These are phyloP conservation scores for Backusella morwellensis DNA, from an alignment of 192 early-diverging fungal species.

Conservation along the genomic window DNA sequence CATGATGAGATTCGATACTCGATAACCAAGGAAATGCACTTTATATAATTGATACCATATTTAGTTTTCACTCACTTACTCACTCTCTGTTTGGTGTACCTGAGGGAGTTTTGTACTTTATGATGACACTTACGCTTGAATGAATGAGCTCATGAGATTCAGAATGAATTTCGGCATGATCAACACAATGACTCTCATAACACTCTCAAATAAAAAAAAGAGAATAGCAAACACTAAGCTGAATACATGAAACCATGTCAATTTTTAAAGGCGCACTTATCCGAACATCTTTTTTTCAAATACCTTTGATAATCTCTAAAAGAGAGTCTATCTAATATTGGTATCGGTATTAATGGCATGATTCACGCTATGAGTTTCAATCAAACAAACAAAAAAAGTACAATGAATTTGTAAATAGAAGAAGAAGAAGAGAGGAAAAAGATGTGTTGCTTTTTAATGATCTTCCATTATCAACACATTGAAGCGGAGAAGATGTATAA, in stretches of 20 bases:
- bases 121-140: constrained; percentile 24
- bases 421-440: neutral
- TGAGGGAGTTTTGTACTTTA: neutral
- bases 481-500: neutral
- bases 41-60: neutral
- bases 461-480: neutral
- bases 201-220: constrained; percentile 68
- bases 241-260: neutral
- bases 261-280: neutral
- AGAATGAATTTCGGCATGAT: constrained; percentile 58
- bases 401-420: neutral
- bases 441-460: neutral
- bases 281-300: neutral
- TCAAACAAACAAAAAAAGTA: neutral
- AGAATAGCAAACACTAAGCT: constrained; percentile 54
- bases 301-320: constrained; percentile 58
- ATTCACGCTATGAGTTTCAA: neutral
- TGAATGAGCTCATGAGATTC: constrained; percentile 31
- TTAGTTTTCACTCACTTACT: neutral
- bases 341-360: constrained; percentile 40
- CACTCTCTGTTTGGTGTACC: neutral
- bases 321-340: constrained; percentile 60
- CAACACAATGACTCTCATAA: constrained; percentile 67
- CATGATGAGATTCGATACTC: constrained; percentile 25
- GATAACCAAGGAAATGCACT: constrained; percentile 28